Evolutionary conservation across 306 rosid species (phyloP).

Genomic region (Lathyrus tuberosus): DNA sequence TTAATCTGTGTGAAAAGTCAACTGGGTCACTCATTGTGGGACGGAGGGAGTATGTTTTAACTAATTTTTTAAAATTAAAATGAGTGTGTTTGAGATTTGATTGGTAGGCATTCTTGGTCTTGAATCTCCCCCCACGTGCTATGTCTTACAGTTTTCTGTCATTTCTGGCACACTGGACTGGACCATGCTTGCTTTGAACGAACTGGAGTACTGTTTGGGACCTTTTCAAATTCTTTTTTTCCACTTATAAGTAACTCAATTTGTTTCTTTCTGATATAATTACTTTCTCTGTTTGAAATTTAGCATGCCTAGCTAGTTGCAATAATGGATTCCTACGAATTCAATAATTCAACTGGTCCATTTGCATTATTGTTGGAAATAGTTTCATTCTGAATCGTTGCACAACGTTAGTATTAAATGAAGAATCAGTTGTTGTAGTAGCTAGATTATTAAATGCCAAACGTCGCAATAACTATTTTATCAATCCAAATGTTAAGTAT

Average conservation of each 20-base stretch:
- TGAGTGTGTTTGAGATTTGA: too few relatives aligned
- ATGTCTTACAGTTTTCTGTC: background rate
- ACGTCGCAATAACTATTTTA: too few relatives aligned
- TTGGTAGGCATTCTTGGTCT: too few relatives aligned
- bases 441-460: background rate
- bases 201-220: background rate
- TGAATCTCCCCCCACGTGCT: constrained; percentile 37
- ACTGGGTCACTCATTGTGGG: too few relatives aligned
- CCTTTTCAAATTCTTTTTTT: constrained; percentile 4
- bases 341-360: constrained; percentile 30
- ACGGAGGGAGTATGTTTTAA: too few relatives aligned
- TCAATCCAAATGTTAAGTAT: too few relatives aligned
- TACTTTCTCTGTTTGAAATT: background rate
- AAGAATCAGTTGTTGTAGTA: background rate
- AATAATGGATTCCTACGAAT: constrained; percentile 25
- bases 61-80: too few relatives aligned
- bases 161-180: constrained; percentile 4
- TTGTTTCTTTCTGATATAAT: background rate
- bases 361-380: constrained; percentile 35
- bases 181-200: background rate
- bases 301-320: constrained; percentile 1
- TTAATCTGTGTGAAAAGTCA: too few relatives aligned
- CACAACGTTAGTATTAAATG: background rate
- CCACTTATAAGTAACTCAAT: background rate
- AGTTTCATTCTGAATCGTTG: constrained; percentile 13